Conservation (phyloP, 164 flowering plant species). For the Litsea cubeba region DNA sequence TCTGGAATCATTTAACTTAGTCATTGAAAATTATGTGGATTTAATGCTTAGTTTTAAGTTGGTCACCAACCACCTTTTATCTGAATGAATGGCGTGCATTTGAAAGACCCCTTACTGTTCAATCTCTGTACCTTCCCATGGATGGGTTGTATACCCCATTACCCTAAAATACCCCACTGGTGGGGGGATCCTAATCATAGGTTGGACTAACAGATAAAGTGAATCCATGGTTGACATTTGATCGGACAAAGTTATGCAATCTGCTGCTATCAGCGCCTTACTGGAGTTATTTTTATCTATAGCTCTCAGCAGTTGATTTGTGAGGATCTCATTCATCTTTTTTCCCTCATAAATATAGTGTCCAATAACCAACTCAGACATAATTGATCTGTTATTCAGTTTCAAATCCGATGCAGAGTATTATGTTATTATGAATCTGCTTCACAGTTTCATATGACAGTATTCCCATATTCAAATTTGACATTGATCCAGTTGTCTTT, state of each 20-base stretch:
- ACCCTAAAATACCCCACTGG: not conserved
- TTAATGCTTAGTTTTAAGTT: not conserved
- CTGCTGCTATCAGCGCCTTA: too few relatives aligned
- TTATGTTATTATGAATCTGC: not conserved
- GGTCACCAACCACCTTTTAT: too few relatives aligned
- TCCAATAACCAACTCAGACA: not conserved
- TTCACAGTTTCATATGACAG: too few relatives aligned
- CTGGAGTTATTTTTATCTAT: too few relatives aligned
- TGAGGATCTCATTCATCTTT: not conserved
- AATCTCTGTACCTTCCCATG: not conserved
- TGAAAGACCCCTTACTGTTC: not conserved
- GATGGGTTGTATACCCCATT: not conserved
- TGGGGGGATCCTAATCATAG: not conserved
- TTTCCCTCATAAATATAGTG: not conserved
- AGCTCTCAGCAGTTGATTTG: not conserved
- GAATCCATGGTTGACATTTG: too few relatives aligned
- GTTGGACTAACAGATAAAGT: not conserved
- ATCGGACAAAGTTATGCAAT: too few relatives aligned
- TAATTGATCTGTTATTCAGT: not conserved
- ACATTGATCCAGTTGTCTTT: too few relatives aligned
- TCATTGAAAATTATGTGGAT: not conserved
- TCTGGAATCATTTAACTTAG: not conserved
- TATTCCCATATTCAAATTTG: too few relatives aligned
- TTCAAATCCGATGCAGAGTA: not conserved
- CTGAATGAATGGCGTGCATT: not conserved